Percentiles rank a stretch among this genome's conserved stretches.
These are phyloP conservation scores for Suhomyces wounanorum DNA, from an alignment of 1,139 yeast species.

Conservation along the genomic window DNA sequence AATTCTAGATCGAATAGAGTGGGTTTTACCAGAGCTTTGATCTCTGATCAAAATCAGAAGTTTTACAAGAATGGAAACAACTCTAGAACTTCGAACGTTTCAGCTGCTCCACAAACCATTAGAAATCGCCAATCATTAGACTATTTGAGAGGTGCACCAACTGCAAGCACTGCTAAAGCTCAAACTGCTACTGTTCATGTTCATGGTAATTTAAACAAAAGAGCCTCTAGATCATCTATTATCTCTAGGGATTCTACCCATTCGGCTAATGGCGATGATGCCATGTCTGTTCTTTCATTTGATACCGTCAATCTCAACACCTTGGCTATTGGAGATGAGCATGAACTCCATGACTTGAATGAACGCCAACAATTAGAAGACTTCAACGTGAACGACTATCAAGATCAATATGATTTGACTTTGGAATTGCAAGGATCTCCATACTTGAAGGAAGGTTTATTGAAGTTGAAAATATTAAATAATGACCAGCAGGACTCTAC, in stretches of 20 bases:
- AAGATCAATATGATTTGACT: conserved; percentile 58
- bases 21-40: conserved; percentile 48
- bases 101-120: conserved; percentile 18
- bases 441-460: conserved; percentile 75
- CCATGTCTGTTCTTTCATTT: conserved; percentile 39
- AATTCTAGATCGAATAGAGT: conserved; percentile 26
- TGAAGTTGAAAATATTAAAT: conserved; percentile 51
- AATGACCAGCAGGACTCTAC: conserved; percentile 42
- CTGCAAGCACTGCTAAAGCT: conserved; percentile 2
- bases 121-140: conserved; percentile 36
- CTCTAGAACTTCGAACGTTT: conserved; percentile 23
- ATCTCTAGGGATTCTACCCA: conserved; percentile 31
- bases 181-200: conserved; percentile 3
- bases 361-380: conserved; percentile 32
- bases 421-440: conserved; percentile 74
- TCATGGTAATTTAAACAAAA: conserved; percentile 25
- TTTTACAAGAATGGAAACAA: conserved; percentile 27
- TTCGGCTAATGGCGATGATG: conserved; percentile 33
- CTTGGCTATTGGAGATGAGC: conserved; percentile 19
- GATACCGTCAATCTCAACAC: conserved; percentile 34
- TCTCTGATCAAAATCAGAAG: conserved; percentile 32
- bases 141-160: conserved; percentile 23
- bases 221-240: conserved; percentile 41
- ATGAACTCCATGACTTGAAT: conserved; percentile 9
- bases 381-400: conserved; percentile 45